Evolutionary conservation across 2,329 filamentous ascomycete genomes (phyloP), one percentile per base, ranked within the genome.

Genomic region (Thielaviopsis musarum): DNA sequence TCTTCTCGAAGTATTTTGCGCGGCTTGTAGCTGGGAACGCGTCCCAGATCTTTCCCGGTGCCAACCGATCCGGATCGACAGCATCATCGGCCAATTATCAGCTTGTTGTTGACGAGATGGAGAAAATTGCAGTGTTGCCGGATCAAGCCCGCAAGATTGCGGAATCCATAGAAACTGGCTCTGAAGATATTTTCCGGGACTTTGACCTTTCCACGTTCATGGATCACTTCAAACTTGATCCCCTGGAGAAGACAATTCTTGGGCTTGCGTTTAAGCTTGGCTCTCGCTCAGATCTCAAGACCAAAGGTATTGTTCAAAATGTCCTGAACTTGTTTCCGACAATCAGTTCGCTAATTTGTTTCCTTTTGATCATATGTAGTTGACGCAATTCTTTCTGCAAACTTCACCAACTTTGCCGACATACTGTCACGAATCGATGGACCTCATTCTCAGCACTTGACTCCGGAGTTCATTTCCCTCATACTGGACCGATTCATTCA

Each of bases 161-260:
- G 62, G 91, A 97, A 70, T 87, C 91, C 21, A 86, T 98, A 69
- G 91, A 96, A 71, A 85, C 84, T 1, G 88, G 84, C 21, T 91
- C 93, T 65, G 90, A 93, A 66, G 91, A 98, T 66, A 82, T 95
- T 62, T 96, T 95, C 70, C 86, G 90, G 61, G 91, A 97, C 69
- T 96, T 98, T 67, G 91, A 98, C 69, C 79, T 98, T n/a, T 87
- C 88, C 2, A 88, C 87, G 1, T 97, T 98, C 69, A 84, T 97
- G 77, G 87, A 95, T 64, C 91, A 97, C 70, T 98, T 98, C 76
- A 90, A 91, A 69, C 78, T 96, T 58, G 91, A 96, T 72, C 83
- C 89, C 10, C 72, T 96, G 54, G 83, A 90, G 67, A 95, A 95
- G 76, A 88, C 88, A 49, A 81, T 94, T 63, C 78, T 98, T 64